Evolutionary conservation across 1,284 basidiomycete genomes (phyloP).

Genomic region (Takashimella tepidaria): DNA sequence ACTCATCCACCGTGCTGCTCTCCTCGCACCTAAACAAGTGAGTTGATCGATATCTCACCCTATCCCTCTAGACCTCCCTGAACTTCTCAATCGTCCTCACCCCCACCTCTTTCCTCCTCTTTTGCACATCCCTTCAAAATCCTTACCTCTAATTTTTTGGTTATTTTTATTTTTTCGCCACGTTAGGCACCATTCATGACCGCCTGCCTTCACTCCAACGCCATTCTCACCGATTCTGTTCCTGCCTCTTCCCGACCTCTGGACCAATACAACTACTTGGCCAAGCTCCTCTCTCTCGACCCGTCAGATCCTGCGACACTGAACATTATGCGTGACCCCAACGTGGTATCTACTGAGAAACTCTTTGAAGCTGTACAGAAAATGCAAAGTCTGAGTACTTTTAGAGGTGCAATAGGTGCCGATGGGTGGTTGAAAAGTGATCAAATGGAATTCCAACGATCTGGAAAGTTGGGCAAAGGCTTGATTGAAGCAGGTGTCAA

Average conservation of each 20-base stretch:
- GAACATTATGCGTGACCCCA: constrained; percentile 53
- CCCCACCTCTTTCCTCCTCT: no score
- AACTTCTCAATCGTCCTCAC: background rate
- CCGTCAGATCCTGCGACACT: constrained; percentile 54
- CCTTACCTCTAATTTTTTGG: background rate
- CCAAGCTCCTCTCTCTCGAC: constrained; percentile 55
- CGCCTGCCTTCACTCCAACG: constrained; percentile 65
- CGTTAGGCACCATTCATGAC: constrained; percentile 58
- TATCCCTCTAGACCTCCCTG: background rate
- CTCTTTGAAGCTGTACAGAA: constrained; percentile 57
- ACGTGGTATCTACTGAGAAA: constrained; percentile 50
- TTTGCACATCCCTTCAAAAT: no score
- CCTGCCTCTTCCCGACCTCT: constrained; percentile 56
- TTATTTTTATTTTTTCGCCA: background rate
- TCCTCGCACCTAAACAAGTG: constrained; percentile 52
- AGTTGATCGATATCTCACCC: background rate
- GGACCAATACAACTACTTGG: constrained; percentile 59
- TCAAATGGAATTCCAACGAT: constrained; percentile 64
- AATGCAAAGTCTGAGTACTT: constrained; percentile 55
- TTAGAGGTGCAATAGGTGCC: constrained; percentile 60
- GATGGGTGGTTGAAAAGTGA: constrained; percentile 55
- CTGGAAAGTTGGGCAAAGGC: constrained; percentile 55
- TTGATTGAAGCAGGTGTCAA: constrained; percentile 58
- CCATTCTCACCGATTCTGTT: constrained; percentile 53
- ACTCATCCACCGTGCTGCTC: constrained; percentile 63